These are phyloP conservation scores for Margaritispora aquatica DNA, from an alignment of 495 filamentous ascomycete species.

Conservation along the genomic window DNA sequence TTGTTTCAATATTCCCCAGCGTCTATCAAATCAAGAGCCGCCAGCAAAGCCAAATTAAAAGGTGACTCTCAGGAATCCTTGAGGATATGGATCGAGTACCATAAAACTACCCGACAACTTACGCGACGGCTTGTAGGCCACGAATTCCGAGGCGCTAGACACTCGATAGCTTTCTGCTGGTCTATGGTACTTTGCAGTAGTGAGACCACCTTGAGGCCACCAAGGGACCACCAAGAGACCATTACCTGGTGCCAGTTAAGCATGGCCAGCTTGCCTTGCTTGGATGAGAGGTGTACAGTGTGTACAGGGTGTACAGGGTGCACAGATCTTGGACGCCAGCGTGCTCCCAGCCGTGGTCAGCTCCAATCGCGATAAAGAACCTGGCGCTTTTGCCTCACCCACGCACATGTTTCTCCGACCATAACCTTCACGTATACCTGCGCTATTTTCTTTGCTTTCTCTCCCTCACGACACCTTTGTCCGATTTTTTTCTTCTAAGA, in stretches of 20 bases:
- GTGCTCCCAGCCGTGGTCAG: background rate
- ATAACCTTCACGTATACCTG: background rate
- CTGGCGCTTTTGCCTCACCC: constrained; percentile 17
- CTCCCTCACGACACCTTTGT: too few species aligned
- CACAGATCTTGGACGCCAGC: too few species aligned
- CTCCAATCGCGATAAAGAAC: constrained; percentile 16
- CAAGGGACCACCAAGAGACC: too few species aligned
- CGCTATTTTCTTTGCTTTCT: background rate
- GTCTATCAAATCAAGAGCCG: constrained; percentile 13
- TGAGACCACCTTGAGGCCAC: background rate
- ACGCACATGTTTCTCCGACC: background rate
- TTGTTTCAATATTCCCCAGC: too few species aligned
- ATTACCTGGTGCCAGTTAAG: constrained; percentile 16
- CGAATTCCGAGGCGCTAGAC: background rate
- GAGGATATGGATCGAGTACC: too few species aligned
- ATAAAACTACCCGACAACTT: background rate
- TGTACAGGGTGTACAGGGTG: too few species aligned
- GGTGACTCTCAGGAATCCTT: background rate
- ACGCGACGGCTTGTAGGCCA: constrained; percentile 6
- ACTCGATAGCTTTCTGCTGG: background rate
- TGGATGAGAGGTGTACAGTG: constrained; percentile 10
- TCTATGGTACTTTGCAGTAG: constrained; percentile 5
- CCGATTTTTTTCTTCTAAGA: too few species aligned
- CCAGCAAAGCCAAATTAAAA: constrained; percentile 10
- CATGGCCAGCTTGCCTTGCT: constrained; percentile 15